phyloP scores from a whole-genome alignment of 1,139 yeast genomes.

The Petasospora fabianii region DNA sequence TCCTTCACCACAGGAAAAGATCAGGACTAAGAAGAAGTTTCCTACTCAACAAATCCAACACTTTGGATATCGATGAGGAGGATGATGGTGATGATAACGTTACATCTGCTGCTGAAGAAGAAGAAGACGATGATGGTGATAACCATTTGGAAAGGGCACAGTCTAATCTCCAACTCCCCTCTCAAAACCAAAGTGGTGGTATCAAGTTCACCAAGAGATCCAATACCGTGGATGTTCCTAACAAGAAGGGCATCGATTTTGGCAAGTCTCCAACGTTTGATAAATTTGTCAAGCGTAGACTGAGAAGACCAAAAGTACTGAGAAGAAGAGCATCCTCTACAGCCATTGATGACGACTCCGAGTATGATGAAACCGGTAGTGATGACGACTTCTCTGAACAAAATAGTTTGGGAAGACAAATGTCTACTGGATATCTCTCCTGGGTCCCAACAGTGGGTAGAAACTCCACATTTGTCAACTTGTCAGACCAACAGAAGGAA shows the following conservation, averaged over 20 bases:
- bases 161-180: slow-evolving; percentile 36
- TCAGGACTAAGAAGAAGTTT: slow-evolving; percentile 20
- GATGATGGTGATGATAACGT: slow-evolving; percentile 13
- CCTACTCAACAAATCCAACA: background rate
- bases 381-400: slow-evolving; percentile 25
- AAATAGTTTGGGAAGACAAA: slow-evolving; percentile 27
- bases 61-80: slow-evolving; percentile 7
- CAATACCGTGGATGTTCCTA: slow-evolving; percentile 42
- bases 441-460: slow-evolving; percentile 93
- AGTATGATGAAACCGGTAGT: slow-evolving; percentile 13
- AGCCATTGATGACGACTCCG: slow-evolving; percentile 20
- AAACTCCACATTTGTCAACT: slow-evolving; percentile 83
- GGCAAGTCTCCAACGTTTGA: slow-evolving; percentile 45
- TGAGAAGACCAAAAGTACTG: slow-evolving; percentile 26
- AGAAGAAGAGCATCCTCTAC: slow-evolving; percentile 26
- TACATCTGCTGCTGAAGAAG: background rate
- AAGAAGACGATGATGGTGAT: slow-evolving; percentile 9
- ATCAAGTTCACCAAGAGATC: slow-evolving; percentile 40
- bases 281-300: slow-evolving; percentile 32
- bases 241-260: slow-evolving; percentile 28
- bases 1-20: slow-evolving; percentile 11
- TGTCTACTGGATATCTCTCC: slow-evolving; percentile 68
- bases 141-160: slow-evolving; percentile 31
- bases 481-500: slow-evolving; percentile 81
- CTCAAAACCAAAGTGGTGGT: slow-evolving; percentile 36